Evolutionary conservation across 345 rosid species (phyloP).

Genomic region (Arabidopsis arenosa): DNA sequence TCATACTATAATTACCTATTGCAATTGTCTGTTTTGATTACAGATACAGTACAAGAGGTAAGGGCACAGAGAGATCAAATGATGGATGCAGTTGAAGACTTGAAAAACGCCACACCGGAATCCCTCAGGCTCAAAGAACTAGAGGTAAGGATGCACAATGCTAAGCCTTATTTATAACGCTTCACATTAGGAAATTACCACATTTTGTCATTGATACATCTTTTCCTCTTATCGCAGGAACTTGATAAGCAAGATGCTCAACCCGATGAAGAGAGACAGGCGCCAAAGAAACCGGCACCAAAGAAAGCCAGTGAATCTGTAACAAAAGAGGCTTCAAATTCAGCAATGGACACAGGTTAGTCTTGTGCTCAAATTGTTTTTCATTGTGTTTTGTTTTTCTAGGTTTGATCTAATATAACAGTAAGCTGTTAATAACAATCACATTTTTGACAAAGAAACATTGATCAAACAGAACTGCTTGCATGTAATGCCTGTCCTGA

Average conservation of each 20-base stretch:
- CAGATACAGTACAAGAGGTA: too few species aligned
- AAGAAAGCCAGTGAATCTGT: conserved; percentile 51
- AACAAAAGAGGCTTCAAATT: conserved; percentile 44
- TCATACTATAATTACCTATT: conserved; percentile 86
- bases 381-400: conserved; percentile 5
- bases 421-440: conserved; percentile 44
- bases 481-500: not conserved
- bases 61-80: conserved; percentile 65
- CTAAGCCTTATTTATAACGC: not conserved
- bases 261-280: conserved; percentile 55
- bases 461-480: not conserved
- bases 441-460: not conserved
- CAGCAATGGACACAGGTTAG: conserved; percentile 65
- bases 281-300: conserved; percentile 52
- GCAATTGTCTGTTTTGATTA: not conserved
- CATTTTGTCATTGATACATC: not conserved
- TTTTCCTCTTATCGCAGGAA: conserved; percentile 52
- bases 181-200: not conserved
- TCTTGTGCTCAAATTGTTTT: not conserved
- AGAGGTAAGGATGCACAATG: conserved; percentile 57
- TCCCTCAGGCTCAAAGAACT: conserved; percentile 70
- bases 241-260: conserved; percentile 56
- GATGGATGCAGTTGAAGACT: conserved; percentile 55
- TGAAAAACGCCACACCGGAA: conserved; percentile 63
- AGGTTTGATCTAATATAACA: conserved; percentile 25